phyloP scores from a whole-genome alignment of 139 green algal genomes.

The Closterium sp. region DNA sequence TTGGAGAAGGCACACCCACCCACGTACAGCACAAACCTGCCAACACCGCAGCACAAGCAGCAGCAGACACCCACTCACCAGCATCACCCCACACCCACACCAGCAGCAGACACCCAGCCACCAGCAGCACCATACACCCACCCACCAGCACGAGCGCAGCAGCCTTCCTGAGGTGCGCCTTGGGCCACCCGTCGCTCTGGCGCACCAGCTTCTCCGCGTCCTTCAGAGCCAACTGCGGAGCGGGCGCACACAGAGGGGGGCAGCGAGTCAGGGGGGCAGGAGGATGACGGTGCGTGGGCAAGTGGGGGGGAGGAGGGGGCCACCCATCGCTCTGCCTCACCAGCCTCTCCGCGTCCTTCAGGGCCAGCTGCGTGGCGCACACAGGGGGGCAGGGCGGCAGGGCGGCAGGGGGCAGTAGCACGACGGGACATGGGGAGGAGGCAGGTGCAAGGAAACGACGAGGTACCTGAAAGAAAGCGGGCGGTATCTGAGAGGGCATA shows the following conservation, averaged over 20 bases:
- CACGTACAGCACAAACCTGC: too few relatives aligned
- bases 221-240: constrained; percentile 32
- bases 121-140: background rate
- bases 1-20: too few relatives aligned
- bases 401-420: too few relatives aligned
- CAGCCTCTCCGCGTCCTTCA: background rate
- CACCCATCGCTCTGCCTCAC: background rate
- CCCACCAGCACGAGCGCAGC: background rate
- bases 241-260: background rate
- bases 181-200: background rate
- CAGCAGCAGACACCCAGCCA: too few relatives aligned
- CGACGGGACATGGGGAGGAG: background rate
- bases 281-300: background rate
- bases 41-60: background rate
- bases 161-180: constrained; percentile 14
- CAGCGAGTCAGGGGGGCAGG: background rate
- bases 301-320: too few relatives aligned
- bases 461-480: too few relatives aligned
- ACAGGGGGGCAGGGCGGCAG: too few relatives aligned
- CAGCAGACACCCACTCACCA: constrained; percentile 19
- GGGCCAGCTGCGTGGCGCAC: background rate
- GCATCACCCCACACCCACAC: background rate
- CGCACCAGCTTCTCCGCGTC: constrained; percentile 23
- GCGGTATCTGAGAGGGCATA: too few relatives aligned
- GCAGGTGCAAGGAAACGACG: too few relatives aligned